Evolutionary conservation across 108 stramenopile species (phyloP).

Genomic region (Discostella stelligeroides): DNA sequence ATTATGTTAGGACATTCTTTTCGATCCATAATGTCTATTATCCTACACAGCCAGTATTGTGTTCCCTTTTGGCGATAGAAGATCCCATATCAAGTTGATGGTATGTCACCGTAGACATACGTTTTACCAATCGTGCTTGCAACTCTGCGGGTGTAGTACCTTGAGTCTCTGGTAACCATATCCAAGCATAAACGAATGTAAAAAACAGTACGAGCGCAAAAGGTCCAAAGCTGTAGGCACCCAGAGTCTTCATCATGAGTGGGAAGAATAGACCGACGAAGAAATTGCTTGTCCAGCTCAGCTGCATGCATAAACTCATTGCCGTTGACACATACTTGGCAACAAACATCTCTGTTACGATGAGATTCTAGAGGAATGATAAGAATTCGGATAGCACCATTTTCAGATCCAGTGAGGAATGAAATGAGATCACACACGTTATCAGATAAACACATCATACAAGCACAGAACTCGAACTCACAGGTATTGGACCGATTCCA

Average conservation of each 20-base stretch:
- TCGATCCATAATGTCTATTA: too few relatives aligned
- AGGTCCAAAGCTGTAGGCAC: conserved; percentile 80
- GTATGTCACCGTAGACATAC: conserved; percentile 68
- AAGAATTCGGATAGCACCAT: too few relatives aligned
- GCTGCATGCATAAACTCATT: conserved; percentile 74
- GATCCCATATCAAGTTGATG: conserved; percentile 58
- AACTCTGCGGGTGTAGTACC: conserved; percentile 81
- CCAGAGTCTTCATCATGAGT: conserved; percentile 67
- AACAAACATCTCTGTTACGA: conserved; percentile 92
- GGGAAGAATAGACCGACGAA: conserved; percentile 90
- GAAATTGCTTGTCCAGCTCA: conserved; percentile 95
- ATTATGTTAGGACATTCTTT: too few relatives aligned
- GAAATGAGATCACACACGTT: too few relatives aligned
- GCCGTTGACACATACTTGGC: conserved; percentile 90
- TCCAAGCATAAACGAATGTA: conserved; percentile 44
- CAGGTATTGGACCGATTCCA: conserved; percentile 96
- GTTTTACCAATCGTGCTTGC: conserved; percentile 65
- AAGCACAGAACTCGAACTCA: conserved; percentile 5
- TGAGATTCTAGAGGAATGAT: conserved; percentile 58
- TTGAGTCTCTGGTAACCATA: conserved; percentile 84
- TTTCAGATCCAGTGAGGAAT: too few relatives aligned
- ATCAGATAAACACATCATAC: not conserved
- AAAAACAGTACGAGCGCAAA: conserved; percentile 77
- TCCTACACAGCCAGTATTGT: too few relatives aligned
- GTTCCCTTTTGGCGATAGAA: too few relatives aligned